A percentile compares a stretch with the other conserved stretches of the same genome.
These are phyloP conservation scores for Cynanchum wilfordii DNA, from an alignment of 257 asterid genomes.

Conservation along the genomic window DNA sequence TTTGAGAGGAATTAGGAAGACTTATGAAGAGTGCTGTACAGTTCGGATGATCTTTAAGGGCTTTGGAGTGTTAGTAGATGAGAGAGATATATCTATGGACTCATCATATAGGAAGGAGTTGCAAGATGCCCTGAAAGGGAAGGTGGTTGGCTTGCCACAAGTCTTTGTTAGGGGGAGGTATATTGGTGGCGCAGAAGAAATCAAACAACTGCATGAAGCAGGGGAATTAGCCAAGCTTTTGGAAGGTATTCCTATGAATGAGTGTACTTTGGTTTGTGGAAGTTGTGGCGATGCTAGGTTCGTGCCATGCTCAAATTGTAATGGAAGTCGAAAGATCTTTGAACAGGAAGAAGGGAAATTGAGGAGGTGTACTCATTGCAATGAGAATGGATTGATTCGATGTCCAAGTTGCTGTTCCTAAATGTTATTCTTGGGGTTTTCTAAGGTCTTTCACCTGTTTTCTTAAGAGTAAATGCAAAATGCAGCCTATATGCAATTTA, in stretches of 20 bases:
- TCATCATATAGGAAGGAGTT: constrained; percentile 62
- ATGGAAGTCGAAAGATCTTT: constrained; percentile 72
- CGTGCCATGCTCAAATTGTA: constrained; percentile 71
- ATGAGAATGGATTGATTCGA: constrained; percentile 80
- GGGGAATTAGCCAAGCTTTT: constrained; percentile 64
- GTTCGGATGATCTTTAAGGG: constrained; percentile 66
- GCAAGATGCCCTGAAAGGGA: constrained; percentile 57
- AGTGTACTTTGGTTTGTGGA: constrained; percentile 56
- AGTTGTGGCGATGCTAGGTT: constrained; percentile 90
- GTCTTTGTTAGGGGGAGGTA: constrained; percentile 63
- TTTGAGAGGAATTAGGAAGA: constrained; percentile 84
- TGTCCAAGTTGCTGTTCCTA: constrained; percentile 71
- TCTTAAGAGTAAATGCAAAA: neutral
- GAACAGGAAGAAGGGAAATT: constrained; percentile 49
- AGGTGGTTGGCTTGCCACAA: constrained; percentile 54
- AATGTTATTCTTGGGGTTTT: constrained; percentile 13
- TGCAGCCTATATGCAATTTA: constrained; percentile 2
- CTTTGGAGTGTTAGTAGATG: constrained; percentile 64
- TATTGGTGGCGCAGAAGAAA: constrained; percentile 78
- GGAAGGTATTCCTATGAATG: constrained; percentile 51
- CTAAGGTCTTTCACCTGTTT: neutral
- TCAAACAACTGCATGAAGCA: constrained; percentile 64
- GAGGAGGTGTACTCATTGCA: constrained; percentile 61
- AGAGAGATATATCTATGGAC: constrained; percentile 90
- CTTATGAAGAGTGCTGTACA: constrained; percentile 71